Conservation (phyloP, 768 basidiomycete genomes). For the Tylopilus sp. region DNA sequence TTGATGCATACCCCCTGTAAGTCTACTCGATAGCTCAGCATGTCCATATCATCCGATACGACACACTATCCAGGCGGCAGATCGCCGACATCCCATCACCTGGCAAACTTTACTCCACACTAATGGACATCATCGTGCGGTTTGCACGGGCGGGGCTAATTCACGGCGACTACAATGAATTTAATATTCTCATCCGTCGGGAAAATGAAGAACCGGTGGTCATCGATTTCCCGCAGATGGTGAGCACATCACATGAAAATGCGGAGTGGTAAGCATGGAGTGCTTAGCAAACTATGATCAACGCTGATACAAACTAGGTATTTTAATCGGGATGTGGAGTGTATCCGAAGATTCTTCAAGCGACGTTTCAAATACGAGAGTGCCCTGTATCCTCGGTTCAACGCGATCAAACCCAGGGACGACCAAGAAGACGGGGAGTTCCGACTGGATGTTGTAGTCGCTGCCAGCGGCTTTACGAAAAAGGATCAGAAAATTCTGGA, state of each 20-base stretch:
- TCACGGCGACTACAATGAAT: conserved; percentile 99
- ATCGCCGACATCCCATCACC: conserved; percentile 80
- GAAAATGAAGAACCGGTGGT: conserved; percentile 76
- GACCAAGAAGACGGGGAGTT: conserved; percentile 50
- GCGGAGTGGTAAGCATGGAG: conserved; percentile 77
- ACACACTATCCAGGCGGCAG: conserved; percentile 61
- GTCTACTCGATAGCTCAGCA: conserved; percentile 20
- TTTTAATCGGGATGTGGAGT: conserved; percentile 98
- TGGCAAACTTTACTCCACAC: conserved; percentile 81
- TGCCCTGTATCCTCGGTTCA: conserved; percentile 82
- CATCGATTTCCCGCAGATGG: conserved; percentile 99
- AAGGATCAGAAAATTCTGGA: conserved; percentile 80
- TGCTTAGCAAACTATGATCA: conserved; percentile 10
- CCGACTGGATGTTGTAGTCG: conserved; percentile 84
- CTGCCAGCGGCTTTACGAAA: conserved; percentile 89
- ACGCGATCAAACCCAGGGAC: conserved; percentile 32
- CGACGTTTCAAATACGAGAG: conserved; percentile 93
- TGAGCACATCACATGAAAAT: conserved; percentile 93
- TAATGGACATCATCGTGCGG: conserved; percentile 96
- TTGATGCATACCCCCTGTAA: conserved; percentile 92
- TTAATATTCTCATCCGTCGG: conserved; percentile 92
- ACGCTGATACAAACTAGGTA: conserved; percentile 57
- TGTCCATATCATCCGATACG: not conserved
- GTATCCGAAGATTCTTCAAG: conserved; percentile 90
- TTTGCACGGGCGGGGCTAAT: conserved; percentile 94